Conservation (phyloP, 306 rosid species). For the Canavalia gladiata region DNA sequence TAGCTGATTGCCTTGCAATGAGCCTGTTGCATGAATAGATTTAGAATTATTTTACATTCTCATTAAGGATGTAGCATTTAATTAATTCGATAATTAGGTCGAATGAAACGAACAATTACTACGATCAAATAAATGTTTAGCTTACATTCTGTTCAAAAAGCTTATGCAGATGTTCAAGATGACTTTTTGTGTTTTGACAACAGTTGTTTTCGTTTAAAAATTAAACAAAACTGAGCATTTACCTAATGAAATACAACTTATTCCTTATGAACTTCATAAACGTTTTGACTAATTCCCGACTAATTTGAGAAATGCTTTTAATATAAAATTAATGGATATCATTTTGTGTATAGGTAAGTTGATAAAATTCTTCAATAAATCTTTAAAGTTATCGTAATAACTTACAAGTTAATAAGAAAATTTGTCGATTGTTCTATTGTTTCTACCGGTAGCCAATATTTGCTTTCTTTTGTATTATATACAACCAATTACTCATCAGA, state of each 20-base stretch:
- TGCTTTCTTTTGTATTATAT: too few relatives aligned
- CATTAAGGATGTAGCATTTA: background rate
- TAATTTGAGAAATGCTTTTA: background rate
- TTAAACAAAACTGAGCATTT: background rate
- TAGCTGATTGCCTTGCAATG: background rate
- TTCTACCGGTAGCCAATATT: too few relatives aligned
- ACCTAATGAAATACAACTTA: too few relatives aligned
- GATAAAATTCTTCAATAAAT: background rate
- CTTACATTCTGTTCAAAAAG: background rate
- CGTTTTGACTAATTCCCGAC: background rate
- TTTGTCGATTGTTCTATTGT: too few relatives aligned
- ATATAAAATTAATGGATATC: background rate
- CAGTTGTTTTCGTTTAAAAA: background rate
- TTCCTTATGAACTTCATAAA: too few relatives aligned
- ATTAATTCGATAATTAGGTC: background rate
- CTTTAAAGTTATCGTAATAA: too few relatives aligned
- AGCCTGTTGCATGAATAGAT: background rate
- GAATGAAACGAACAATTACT: background rate
- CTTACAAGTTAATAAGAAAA: too few relatives aligned
- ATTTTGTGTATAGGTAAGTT: background rate
- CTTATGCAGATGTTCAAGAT: background rate
- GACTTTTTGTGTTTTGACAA: background rate
- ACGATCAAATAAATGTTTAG: background rate
- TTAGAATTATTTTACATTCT: background rate
- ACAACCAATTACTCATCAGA: too few relatives aligned